Evolutionary conservation across 345 rosid species (phyloP), one percentile per base, ranked within the genome.

Genomic region (Zanthoxylum bungeanum): DNA sequence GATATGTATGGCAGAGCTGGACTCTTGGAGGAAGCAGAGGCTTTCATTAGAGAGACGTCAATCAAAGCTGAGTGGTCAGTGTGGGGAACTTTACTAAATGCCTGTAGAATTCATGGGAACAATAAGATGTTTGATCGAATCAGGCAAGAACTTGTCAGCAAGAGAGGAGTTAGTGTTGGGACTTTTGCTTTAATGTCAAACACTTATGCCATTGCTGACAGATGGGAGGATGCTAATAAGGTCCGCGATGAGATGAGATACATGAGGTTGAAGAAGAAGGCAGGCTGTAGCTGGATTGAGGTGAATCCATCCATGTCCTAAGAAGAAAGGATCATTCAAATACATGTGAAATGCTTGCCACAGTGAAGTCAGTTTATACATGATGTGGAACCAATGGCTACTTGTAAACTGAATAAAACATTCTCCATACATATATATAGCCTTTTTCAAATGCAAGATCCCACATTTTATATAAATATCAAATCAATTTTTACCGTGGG

Each of bases 1-100:
- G 79, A 74, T 52, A 71, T 74, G 81, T 80, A 77, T n/a, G 84
- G 76, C 4, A 51, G 73, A 61, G 78, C 72, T 2, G 84, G 84
- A 49, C 70, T 70, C n/a, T 59, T 70, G 21, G 78, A 69, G 71
- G 73, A 73, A 61, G 84, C 84, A n/a, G 81, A 74, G 73, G 71
- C 71, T 28, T 55, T 80, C 24, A 58, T 77, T 24, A 77, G 73
- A 52, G 71, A 77, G 22, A 70, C 63, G 79, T 70, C 74, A 16
- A 40, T 52, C 0, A 56, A 66, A 37, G 69, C 70, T 10, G 74
- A 79, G 8, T 76, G 74, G 30, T 17, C 60, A 11, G 37, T 75
- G 46, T 67, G 72, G 79, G 79, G 73, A 57, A 74, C 79, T 37
- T 33, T 79, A 69, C 64, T 68, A 4, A 75, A 75, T 27, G 74